A percentile compares a stretch with the other conserved stretches of the same genome.
These are phyloP conservation scores for Elaeis guineensis DNA, from an alignment of 176 grass and related monocot species.

Conservation along the genomic window DNA sequence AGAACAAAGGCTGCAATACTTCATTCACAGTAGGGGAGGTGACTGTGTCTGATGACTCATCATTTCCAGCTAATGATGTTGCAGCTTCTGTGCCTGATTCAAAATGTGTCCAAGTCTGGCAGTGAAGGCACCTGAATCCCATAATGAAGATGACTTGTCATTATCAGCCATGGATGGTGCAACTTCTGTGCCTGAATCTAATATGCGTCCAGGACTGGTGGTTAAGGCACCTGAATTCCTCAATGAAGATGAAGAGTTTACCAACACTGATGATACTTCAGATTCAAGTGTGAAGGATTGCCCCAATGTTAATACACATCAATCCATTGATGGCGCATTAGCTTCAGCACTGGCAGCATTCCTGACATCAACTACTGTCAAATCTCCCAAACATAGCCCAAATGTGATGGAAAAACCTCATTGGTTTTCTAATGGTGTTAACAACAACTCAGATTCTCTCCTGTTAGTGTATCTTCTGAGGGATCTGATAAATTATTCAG, in stretches of 20 bases:
- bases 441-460: constrained; percentile 12
- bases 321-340: constrained; percentile 62
- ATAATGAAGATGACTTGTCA: background rate
- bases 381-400: constrained; percentile 15
- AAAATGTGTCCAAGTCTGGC: constrained; percentile 23
- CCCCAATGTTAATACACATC: constrained; percentile 24
- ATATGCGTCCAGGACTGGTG: constrained; percentile 36
- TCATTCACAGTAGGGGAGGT: constrained; percentile 9
- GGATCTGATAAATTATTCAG: constrained; percentile 11
- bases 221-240: constrained; percentile 49
- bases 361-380: constrained; percentile 30
- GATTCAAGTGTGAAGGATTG: constrained; percentile 10
- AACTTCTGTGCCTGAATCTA: constrained; percentile 29
- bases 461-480: constrained; percentile 5
- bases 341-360: constrained; percentile 72
- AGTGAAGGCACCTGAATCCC: constrained; percentile 29
- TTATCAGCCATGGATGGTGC: background rate
- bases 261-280: constrained; percentile 20
- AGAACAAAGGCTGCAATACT: constrained; percentile 25
- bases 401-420: background rate
- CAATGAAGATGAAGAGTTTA: constrained; percentile 36
- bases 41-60: constrained; percentile 26
- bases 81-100: constrained; percentile 7
- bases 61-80: constrained; percentile 22
- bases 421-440: constrained; percentile 8